Percentiles rank a stretch among this genome's conserved stretches.
Conservation (phyloP, 371 early-diverging fungal species). For the Dichotomocladium elegans region DNA sequence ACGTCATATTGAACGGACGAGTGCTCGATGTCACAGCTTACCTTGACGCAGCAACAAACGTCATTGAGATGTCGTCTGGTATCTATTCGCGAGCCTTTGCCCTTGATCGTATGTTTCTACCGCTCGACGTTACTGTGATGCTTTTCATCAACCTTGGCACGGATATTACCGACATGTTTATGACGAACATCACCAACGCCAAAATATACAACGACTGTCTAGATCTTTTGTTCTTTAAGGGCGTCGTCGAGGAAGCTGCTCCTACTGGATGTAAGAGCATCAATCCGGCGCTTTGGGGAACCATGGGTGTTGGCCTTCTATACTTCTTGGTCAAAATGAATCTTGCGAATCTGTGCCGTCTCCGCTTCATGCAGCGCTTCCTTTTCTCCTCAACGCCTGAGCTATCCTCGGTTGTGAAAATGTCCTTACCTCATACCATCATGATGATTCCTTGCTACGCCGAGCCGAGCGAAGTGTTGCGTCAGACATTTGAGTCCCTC, state of each 20-base stretch:
- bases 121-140: conserved; percentile 31
- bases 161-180: conserved; percentile 36
- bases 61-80: conserved; percentile 26
- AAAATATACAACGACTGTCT: conserved; percentile 27
- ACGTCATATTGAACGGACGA: conserved; percentile 31
- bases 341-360: conserved; percentile 34
- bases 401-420: conserved; percentile 2
- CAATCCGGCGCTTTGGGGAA: conserved; percentile 49
- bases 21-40: conserved; percentile 44
- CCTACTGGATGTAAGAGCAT: conserved; percentile 26
- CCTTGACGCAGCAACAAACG: conserved; percentile 29
- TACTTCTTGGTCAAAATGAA: conserved; percentile 45
- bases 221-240: conserved; percentile 29
- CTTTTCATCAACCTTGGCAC: conserved; percentile 41
- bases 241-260: conserved; percentile 22
- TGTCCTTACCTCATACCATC: conserved; percentile 30
- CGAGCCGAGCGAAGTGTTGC: conserved; percentile 36
- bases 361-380: conserved; percentile 27
- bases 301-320: conserved; percentile 36
- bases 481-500: conserved; percentile 44
- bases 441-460: conserved; percentile 45
- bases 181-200: conserved; percentile 23
- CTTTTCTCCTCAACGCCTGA: conserved; percentile 25
- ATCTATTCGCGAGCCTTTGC: conserved; percentile 37
- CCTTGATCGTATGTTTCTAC: conserved; percentile 40